Conservation (phyloP, 2,329 filamentous ascomycete species). For the Macrophomina tecta region DNA sequence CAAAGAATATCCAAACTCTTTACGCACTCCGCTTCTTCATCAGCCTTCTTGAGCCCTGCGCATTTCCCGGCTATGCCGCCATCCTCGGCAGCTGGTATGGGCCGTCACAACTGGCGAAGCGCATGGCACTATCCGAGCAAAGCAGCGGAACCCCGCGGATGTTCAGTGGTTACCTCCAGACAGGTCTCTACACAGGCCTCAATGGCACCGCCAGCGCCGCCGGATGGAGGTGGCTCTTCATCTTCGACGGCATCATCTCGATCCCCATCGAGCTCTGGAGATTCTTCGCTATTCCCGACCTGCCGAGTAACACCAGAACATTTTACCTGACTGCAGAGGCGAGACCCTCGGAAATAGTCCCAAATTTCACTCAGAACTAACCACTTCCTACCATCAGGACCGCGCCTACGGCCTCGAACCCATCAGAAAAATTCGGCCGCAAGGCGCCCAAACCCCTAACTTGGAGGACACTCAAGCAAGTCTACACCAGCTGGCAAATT, state of each 20-base stretch:
- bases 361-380: not conserved
- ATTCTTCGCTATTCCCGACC: slow-evolving; percentile 37
- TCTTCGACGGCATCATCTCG: slow-evolving; percentile 40
- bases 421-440: slow-evolving; percentile 19
- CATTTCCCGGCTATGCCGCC: slow-evolving; percentile 45
- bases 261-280: slow-evolving; percentile 40
- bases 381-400: not conserved
- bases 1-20: slow-evolving; percentile 23
- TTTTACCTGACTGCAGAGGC: slow-evolving; percentile 34
- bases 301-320: slow-evolving; percentile 35
- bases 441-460: slow-evolving; percentile 19
- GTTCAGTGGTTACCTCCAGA: slow-evolving; percentile 43
- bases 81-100: slow-evolving; percentile 41
- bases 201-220: slow-evolving; percentile 34
- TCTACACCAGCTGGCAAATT: slow-evolving; percentile 22
- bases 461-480: slow-evolving; percentile 9
- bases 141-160: slow-evolving; percentile 40
- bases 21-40: slow-evolving; percentile 47
- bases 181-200: slow-evolving; percentile 38
- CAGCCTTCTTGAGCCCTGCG: slow-evolving; percentile 40
- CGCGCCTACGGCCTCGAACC: slow-evolving; percentile 15
- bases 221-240: slow-evolving; percentile 41
- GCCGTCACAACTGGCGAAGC: slow-evolving; percentile 38
- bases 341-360: not conserved
- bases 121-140: slow-evolving; percentile 39